Evolutionary conservation across 345 rosid genomes (phyloP), one percentile per base, ranked within the genome.

Genomic region (Orychophragmus violaceus): DNA sequence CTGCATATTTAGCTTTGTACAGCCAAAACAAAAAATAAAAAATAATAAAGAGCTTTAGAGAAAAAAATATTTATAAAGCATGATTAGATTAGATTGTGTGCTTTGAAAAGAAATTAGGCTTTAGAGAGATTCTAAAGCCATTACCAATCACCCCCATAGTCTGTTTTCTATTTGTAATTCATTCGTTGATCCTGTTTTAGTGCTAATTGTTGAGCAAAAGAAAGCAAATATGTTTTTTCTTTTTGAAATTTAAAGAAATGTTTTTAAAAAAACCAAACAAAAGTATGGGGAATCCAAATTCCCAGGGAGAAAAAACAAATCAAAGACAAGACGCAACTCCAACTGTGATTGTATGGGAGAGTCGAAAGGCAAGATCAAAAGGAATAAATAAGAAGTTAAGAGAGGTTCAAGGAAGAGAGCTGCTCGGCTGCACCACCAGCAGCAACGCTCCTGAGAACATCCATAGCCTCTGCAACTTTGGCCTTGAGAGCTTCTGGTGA

Each of bases 391-490:
- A 32, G 2, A 51, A 50, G 45, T 52, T 61, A 70, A 22, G 74
- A 51, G 86, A 82, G 83, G 28, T 96, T 83, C 84, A 92, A 77
- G 0, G 93, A 83, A 13, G 90, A 77, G 3, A 89, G 87, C 72
- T 88, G 98, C 70, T 90, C 97, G 3, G 86, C 85, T 0, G 85
- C 57, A 35, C 76, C 87, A 64, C 87, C 83, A 11, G 88, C 83
- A 30, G 82, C 83, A 21, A 90, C 97, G 16, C 77, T 88, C 82
- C 89, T 86, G 23, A 93, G 83, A 27, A 93, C 98, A 55, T 93
- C 97, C 94, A 88, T 88, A 5, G 96, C 98, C 75, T 93, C 97
- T 3, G 88, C 88, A 52, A 93, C 98, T 82, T 93, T 93, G 0
- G 94, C 77, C 77, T 86, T 86, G 54, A 93, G 87, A 68, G 97